Percentiles rank a stretch among this genome's conserved stretches.
phyloP scores from a whole-genome alignment of 495 filamentous ascomycete species.

The Pyronema omphalodes region DNA sequence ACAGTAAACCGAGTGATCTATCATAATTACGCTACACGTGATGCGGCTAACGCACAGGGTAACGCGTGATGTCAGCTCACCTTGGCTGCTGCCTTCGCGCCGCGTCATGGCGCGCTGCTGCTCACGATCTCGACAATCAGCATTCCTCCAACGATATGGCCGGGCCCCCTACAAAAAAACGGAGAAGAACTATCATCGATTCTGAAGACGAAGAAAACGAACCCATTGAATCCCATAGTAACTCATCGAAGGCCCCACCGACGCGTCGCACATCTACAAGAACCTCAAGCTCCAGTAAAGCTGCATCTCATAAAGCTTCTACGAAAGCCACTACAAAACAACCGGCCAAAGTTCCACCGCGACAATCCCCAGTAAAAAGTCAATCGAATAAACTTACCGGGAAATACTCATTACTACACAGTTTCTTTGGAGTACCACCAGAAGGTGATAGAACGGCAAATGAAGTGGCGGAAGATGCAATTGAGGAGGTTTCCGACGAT shows the following conservation, averaged over 20 bases:
- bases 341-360: not conserved
- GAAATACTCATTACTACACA: not conserved
- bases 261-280: not conserved
- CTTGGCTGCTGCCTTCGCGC: no score
- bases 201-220: not conserved
- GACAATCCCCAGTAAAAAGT: not conserved
- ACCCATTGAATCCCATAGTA: not conserved
- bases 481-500: conserved; percentile 36
- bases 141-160: not conserved
- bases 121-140: no score
- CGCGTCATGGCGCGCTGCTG: no score
- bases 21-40: no score
- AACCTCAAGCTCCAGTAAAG: not conserved
- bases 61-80: no score
- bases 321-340: not conserved
- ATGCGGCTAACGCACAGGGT: no score
- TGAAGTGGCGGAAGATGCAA: conserved; percentile 25
- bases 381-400: not conserved
- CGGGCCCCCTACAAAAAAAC: not conserved
- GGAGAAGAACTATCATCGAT: not conserved
- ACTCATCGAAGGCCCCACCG: not conserved
- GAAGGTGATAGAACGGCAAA: not conserved
- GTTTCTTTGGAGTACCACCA: conserved; percentile 1
- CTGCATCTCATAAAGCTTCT: not conserved
- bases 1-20: no score